Conservation (phyloP, 176 grass and related monocot species). For the Saccharum spontaneum region DNA sequence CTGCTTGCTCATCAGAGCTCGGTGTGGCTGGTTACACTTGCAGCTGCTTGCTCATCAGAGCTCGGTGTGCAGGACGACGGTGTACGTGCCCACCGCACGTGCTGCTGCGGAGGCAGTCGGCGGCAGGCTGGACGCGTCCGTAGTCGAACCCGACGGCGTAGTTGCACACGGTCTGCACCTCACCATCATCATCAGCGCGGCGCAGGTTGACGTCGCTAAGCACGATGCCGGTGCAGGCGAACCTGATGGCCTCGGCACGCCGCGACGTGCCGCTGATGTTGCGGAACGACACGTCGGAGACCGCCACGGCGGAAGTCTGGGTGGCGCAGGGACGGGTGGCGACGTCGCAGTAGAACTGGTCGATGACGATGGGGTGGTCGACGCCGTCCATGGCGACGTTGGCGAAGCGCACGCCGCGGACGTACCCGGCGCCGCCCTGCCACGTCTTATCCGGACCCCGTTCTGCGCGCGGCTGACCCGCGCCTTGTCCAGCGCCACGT, state of each 20-base stretch:
- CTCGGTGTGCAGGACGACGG: no score
- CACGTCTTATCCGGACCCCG: constrained; percentile 95
- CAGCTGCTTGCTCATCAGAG: neutral
- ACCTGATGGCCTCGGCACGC: no score
- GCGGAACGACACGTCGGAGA: no score
- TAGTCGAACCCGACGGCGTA: neutral
- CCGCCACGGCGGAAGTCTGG: constrained; percentile 49
- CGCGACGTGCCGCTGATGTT: no score
- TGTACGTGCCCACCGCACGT: constrained; percentile 46
- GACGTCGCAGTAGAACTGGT: constrained; percentile 94
- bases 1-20: no score
- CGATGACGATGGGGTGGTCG: constrained; percentile 87
- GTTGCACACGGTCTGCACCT: no score
- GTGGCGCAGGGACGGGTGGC: constrained; percentile 41
- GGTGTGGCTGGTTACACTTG: no score
- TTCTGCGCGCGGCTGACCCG: constrained; percentile 54
- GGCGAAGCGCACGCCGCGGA: constrained; percentile 60
- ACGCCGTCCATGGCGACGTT: constrained; percentile 67
- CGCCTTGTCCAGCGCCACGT: no score
- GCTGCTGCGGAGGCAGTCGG: constrained; percentile 65
- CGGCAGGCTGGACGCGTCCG: constrained; percentile 56
- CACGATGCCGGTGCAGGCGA: no score
- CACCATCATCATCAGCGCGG: no score
- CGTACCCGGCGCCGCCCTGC: constrained; percentile 82
- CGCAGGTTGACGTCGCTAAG: no score